Percentiles rank a stretch among this genome's conserved stretches.
Conservation (phyloP, 2,329 filamentous ascomycete genomes). For the Clonostachys rosea region DNA sequence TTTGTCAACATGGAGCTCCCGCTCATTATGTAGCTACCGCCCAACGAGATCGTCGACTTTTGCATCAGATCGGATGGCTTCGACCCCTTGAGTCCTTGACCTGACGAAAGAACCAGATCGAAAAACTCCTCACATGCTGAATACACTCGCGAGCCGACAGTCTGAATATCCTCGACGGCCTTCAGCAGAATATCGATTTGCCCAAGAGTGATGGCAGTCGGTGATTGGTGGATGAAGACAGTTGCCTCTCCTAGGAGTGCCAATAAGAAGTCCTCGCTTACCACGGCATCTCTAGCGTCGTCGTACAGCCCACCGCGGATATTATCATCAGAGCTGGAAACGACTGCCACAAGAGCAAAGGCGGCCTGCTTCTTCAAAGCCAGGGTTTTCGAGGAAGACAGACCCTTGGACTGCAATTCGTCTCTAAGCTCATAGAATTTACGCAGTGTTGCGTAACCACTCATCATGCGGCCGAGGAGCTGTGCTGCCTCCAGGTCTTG, state of each 20-base stretch:
- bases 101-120: constrained; percentile 67
- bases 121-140: constrained; percentile 75
- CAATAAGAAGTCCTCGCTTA: constrained; percentile 83
- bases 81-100: constrained; percentile 56
- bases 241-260: constrained; percentile 80
- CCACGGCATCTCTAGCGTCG: constrained; percentile 71
- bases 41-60: constrained; percentile 51
- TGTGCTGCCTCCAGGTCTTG: constrained; percentile 78
- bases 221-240: constrained; percentile 62
- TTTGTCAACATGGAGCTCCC: constrained; percentile 68
- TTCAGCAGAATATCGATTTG: constrained; percentile 74
- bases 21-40: constrained; percentile 64
- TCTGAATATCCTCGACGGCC: constrained; percentile 75
- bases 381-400: constrained; percentile 36
- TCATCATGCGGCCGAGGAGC: constrained; percentile 79
- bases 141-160: constrained; percentile 68
- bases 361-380: constrained; percentile 66
- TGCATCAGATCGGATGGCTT: constrained; percentile 61
- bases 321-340: constrained; percentile 81
- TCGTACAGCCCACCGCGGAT: constrained; percentile 91
- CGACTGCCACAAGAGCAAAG: constrained; percentile 72
- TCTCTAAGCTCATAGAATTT: constrained; percentile 90
- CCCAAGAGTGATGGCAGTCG: constrained; percentile 55
- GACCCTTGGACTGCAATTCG: constrained; percentile 16
- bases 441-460: constrained; percentile 86